Percentiles rank a stretch among this genome's conserved stretches.
Evolutionary conservation across 768 basidiomycete genomes (phyloP).

Genomic region (Pleurotus tuber-regium): DNA sequence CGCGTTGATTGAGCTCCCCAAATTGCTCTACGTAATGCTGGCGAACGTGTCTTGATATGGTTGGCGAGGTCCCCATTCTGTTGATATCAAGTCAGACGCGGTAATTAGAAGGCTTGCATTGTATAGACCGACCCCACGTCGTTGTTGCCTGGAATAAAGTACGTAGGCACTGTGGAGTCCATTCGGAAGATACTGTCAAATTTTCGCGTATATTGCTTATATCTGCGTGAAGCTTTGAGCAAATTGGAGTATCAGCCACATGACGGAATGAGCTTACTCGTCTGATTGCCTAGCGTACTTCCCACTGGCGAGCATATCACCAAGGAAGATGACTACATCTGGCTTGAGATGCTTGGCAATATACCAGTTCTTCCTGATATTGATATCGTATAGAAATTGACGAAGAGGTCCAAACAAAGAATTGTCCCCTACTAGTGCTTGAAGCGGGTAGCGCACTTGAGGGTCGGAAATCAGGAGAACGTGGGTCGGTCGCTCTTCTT

Average conservation of each 20-base stretch:
- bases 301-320: constrained; percentile 73
- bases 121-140: constrained; percentile 75
- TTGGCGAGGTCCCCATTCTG: constrained; percentile 54
- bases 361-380: constrained; percentile 71
- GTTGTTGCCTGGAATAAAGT: constrained; percentile 79
- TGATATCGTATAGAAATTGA: constrained; percentile 50
- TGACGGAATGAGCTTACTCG: constrained; percentile 29
- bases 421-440: constrained; percentile 20
- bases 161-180: constrained; percentile 36
- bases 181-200: constrained; percentile 63
- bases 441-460: constrained; percentile 48
- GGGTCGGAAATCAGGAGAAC: constrained; percentile 71
- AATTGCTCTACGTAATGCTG: constrained; percentile 59
- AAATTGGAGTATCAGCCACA: background rate
- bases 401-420: constrained; percentile 16
- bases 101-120: no score
- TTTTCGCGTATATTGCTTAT: constrained; percentile 51
- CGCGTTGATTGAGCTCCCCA: constrained; percentile 63
- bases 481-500: constrained; percentile 38
- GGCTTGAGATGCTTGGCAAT: constrained; percentile 55
- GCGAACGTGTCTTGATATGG: constrained; percentile 53
- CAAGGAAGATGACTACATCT: constrained; percentile 69
- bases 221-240: constrained; percentile 38
- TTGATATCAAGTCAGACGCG: no score
- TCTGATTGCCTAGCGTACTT: constrained; percentile 46